Conservation (phyloP, 495 filamentous ascomycete species). For the Pyronema omphalodes region DNA sequence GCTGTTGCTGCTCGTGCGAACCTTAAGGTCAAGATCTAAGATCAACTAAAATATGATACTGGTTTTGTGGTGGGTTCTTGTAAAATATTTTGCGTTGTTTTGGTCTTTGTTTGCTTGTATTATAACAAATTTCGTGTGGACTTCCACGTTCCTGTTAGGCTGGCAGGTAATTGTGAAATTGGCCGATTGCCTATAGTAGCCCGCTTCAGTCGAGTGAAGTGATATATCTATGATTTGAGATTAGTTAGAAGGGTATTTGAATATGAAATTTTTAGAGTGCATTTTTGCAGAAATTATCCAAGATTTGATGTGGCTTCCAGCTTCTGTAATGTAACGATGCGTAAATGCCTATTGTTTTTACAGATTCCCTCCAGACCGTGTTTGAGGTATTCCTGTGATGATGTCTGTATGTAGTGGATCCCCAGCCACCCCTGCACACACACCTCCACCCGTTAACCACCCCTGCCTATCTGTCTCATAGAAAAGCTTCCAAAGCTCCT, state of each 20-base stretch:
- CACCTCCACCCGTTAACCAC: too few species aligned
- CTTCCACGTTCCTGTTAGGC: background rate
- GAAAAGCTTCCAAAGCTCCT: too few species aligned
- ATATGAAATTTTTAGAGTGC: background rate
- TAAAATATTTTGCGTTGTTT: background rate
- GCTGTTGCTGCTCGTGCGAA: constrained; percentile 58
- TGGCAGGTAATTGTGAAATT: background rate
- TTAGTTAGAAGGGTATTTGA: background rate
- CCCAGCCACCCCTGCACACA: too few species aligned
- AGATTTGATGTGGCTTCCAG: too few species aligned
- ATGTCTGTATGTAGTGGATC: too few species aligned
- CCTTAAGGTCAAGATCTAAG: constrained; percentile 28
- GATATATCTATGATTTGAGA: background rate
- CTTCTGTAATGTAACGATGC: too few species aligned
- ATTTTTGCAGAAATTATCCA: background rate
- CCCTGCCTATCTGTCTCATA: too few species aligned
- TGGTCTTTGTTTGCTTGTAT: background rate
- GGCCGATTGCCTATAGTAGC: background rate
- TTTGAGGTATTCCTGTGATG: too few species aligned
- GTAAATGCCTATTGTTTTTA: too few species aligned
- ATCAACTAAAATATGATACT: background rate
- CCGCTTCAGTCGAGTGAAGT: background rate
- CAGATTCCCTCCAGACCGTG: too few species aligned
- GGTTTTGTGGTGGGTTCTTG: background rate
- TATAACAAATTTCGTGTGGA: background rate